Evolutionary conservation across 208 protist species (phyloP).

Genomic region (Crithidia expoeki): DNA sequence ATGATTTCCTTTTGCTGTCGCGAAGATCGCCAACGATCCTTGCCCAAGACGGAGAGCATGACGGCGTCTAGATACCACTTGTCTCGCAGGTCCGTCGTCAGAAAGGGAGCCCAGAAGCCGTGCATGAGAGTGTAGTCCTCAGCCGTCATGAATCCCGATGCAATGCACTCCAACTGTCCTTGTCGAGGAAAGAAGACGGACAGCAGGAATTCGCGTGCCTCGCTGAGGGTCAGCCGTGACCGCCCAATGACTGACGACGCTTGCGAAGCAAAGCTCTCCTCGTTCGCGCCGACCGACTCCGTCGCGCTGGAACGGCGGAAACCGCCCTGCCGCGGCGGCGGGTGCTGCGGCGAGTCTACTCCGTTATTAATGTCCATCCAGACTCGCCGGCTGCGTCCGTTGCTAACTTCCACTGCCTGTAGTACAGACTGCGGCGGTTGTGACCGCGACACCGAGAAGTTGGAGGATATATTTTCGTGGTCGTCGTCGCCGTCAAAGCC

Average conservation of each 20-base stretch:
- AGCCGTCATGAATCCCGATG: slow-evolving; percentile 34
- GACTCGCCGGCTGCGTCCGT: slow-evolving; percentile 6
- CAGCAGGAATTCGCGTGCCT: slow-evolving; percentile 38
- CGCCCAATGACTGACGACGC: slow-evolving; percentile 1
- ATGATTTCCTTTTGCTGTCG: slow-evolving; percentile 26
- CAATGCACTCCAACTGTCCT: slow-evolving; percentile 48
- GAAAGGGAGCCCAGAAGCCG: slow-evolving; percentile 35
- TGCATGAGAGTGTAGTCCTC: slow-evolving; percentile 34
- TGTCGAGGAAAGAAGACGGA: slow-evolving; percentile 40
- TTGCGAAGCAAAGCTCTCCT: slow-evolving; percentile 9
- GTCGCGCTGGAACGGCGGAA: slow-evolving; percentile 5
- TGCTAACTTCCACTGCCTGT: slow-evolving; percentile 1
- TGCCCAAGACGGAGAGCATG: slow-evolving; percentile 49
- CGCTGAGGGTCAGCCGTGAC: slow-evolving; percentile 23
- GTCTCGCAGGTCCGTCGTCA: slow-evolving; percentile 31
- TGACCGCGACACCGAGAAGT: slow-evolving; percentile 4
- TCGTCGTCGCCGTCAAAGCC: not conserved
- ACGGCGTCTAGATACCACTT: slow-evolving; percentile 56
- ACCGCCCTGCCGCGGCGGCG: slow-evolving; percentile 1
- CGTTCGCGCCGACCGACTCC: slow-evolving; percentile 8
- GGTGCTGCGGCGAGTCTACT: slow-evolving; percentile 1
- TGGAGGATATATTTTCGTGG: not conserved
- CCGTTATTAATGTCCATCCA: slow-evolving; percentile 6
- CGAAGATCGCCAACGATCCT: slow-evolving; percentile 36
- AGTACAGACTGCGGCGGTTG: not conserved